Evolutionary conservation across 176 grass and related monocot genomes (phyloP).

Genomic region (Pharus latifolius): DNA sequence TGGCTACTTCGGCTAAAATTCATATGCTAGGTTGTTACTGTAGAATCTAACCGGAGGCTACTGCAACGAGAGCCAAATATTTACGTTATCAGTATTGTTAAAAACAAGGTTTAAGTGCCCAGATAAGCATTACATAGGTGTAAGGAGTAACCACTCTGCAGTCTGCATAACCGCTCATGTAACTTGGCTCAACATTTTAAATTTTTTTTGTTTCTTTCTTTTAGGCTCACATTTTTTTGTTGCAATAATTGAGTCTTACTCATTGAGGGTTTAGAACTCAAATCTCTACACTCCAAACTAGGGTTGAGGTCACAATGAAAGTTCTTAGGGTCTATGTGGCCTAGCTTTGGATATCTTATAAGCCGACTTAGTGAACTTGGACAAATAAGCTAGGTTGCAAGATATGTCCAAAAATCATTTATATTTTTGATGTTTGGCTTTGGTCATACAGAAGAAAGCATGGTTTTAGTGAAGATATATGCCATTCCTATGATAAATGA

Average conservation of each 20-base stretch:
- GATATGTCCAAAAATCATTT: too few relatives aligned
- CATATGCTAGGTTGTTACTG: neutral
- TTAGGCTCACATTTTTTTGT: neutral
- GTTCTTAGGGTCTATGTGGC: neutral
- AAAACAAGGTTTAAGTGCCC: neutral
- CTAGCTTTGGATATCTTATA: too few relatives aligned
- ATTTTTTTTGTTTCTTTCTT: neutral
- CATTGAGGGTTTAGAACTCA: neutral
- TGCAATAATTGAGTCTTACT: neutral
- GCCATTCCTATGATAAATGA: too few relatives aligned
- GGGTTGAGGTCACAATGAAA: neutral
- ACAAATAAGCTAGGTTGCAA: too few relatives aligned
- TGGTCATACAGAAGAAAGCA: too few relatives aligned
- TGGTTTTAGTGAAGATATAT: too few relatives aligned
- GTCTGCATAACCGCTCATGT: neutral
- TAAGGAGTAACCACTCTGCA: neutral
- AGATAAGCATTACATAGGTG: neutral
- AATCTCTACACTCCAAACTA: neutral
- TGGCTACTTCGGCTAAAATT: neutral
- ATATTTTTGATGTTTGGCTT: too few relatives aligned
- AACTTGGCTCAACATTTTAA: neutral
- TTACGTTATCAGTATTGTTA: neutral
- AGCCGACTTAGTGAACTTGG: too few relatives aligned
- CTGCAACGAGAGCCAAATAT: neutral
- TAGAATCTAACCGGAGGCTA: neutral